Evolutionary conservation across 345 rosid species (phyloP).

Genomic region (Linum lewisii): DNA sequence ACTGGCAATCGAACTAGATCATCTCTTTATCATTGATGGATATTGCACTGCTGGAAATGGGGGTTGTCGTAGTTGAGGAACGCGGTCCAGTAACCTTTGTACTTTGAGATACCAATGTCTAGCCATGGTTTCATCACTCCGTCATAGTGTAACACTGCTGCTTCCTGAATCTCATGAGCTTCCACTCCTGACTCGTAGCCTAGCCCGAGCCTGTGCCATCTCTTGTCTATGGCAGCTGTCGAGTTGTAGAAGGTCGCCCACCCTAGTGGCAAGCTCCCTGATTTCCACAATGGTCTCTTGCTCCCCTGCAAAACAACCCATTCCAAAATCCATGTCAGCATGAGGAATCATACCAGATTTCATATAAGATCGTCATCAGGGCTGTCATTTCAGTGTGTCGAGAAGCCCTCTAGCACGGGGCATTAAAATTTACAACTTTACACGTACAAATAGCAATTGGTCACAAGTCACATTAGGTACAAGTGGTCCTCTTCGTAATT

Average conservation of each 20-base stretch:
- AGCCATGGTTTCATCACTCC: constrained; percentile 30
- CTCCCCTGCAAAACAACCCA: constrained; percentile 11
- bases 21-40: constrained; percentile 20
- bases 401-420: too few species aligned
- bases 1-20: too few species aligned
- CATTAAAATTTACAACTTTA: too few species aligned
- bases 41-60: constrained; percentile 21
- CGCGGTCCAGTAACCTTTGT: constrained; percentile 19
- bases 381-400: too few species aligned
- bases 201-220: constrained; percentile 24
- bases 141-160: constrained; percentile 21
- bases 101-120: constrained; percentile 14
- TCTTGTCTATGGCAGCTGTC: constrained; percentile 14
- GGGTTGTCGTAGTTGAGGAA: constrained; percentile 16
- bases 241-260: constrained; percentile 22
- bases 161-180: constrained; percentile 12
- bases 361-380: too few species aligned
- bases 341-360: too few species aligned
- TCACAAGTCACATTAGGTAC: too few species aligned
- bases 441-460: too few species aligned
- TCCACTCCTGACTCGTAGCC: constrained; percentile 14
- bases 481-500: too few species aligned
- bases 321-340: too few species aligned
- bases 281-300: constrained; percentile 20
- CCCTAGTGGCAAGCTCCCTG: constrained; percentile 21